Percentiles rank a stretch among this genome's conserved stretches.
Evolutionary conservation across 2,329 filamentous ascomycete species (phyloP).

Genomic region (Nothopassalora personata): DNA sequence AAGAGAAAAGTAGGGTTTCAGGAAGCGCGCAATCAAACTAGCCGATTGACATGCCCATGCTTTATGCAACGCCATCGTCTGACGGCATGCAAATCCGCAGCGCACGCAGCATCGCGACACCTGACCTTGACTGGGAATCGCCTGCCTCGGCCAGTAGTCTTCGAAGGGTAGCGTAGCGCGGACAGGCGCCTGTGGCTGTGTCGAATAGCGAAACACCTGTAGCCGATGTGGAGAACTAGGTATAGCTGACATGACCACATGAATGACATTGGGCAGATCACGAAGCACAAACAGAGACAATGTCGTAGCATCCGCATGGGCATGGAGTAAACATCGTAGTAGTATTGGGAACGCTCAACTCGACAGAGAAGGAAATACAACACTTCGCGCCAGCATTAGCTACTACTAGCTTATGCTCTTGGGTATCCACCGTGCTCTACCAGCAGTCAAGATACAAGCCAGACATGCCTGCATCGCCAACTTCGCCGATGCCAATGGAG

Average conservation of each 20-base stretch:
- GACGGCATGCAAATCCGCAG: slow-evolving; percentile 4
- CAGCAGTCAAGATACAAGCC: slow-evolving; percentile 5
- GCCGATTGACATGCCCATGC: neutral
- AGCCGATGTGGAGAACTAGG: neutral
- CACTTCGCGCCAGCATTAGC: slow-evolving; percentile 8
- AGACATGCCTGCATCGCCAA: slow-evolving; percentile 10
- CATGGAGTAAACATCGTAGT: neutral
- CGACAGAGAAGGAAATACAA: slow-evolving; percentile 9
- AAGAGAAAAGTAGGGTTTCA: neutral
- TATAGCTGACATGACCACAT: neutral
- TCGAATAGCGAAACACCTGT: neutral
- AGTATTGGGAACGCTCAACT: slow-evolving; percentile 1
- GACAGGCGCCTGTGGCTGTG: slow-evolving; percentile 4
- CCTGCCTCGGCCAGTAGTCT: neutral
- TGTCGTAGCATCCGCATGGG: neutral
- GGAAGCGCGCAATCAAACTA: neutral
- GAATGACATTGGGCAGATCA: neutral
- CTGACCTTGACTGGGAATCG: slow-evolving; percentile 5
- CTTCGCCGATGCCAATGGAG: slow-evolving; percentile 7
- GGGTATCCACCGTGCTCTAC: slow-evolving; percentile 9
- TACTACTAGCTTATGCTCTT: slow-evolving; percentile 9
- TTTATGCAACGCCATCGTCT: slow-evolving; percentile 5
- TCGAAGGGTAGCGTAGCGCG: neutral
- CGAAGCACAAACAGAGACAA: neutral
- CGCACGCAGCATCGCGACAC: slow-evolving; percentile 5